Base-by-base conservation (phyloP, 305 asterid species). In the Solanum chacoense region DNA sequence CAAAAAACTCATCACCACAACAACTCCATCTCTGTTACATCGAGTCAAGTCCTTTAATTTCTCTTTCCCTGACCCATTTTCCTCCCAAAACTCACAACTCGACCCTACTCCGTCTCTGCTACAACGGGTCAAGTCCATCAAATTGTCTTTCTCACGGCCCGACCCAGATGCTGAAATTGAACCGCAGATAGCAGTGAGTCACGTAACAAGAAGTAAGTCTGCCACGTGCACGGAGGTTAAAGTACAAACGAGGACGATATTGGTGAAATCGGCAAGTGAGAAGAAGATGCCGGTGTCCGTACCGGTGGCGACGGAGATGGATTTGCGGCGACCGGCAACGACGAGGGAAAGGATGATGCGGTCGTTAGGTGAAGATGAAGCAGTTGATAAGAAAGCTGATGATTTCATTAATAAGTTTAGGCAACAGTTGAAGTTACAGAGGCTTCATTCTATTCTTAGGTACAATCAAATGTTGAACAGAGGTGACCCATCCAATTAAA, bases 391-490 rank as follows among this genome's bases (percentile, higher is more conserved):
- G 35, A 93, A 88, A 75, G 96, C 96, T 22, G 94, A 93, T 59
- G 96, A 93, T 38, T 94, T 94, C 45, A 94, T 94, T 50, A 91
- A 89, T 87, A 90, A 78, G 74, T 94, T 94, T 67, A 88, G 89
- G 91, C 91, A 93, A 71, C 96, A 94, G 90, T 80, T 93, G 88
- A 93, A 90, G 89, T 45, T 93, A 88, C 96, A 93, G 89, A 91
- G 96, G 87, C 72, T 93, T 45, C 91, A 94, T 59, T 94, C 95
- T 31, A 80, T 92, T 72, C 42, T 90, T 76, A 92, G 94, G 90
- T 90, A 86, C 65, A 90, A 81, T 76, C 93, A 92, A n/a, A 91
- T 89, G 90, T 40, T 91, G 65, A 45, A 88, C 55, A 89, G 63
- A 50, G 63, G 63, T 18, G 63, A 50, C 3, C 63, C 63, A 16